A percentile compares a stretch with the other conserved stretches of the same genome.
These are phyloP conservation scores for Daldinia eschscholtzii DNA, from an alignment of 2,329 filamentous ascomycete genomes.

Conservation along the genomic window DNA sequence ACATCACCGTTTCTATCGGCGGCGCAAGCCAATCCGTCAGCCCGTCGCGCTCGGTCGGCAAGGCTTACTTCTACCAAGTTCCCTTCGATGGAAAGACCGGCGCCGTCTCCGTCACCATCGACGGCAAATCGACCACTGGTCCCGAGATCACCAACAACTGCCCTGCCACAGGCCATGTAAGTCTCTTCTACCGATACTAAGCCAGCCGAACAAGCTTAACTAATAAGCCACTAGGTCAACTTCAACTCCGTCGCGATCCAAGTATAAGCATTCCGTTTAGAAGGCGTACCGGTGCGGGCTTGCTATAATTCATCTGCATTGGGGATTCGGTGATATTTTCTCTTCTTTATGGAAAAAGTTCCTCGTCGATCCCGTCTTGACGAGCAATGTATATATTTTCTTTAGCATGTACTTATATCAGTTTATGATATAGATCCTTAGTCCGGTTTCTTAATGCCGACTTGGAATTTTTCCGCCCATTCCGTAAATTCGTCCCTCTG, in stretches of 20 bases:
- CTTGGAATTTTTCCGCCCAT: constrained; percentile 75
- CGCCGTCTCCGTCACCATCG: constrained; percentile 55
- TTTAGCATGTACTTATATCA: constrained; percentile 3
- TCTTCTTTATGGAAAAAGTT: constrained; percentile 1
- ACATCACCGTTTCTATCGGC: constrained; percentile 57
- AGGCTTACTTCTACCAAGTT: constrained; percentile 55
- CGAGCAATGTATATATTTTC: constrained; percentile 18
- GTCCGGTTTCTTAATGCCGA: constrained; percentile 63
- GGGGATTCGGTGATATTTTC: not conserved
- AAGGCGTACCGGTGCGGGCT: not conserved
- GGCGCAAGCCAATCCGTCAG: constrained; percentile 50
- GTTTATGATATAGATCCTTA: constrained; percentile 31
- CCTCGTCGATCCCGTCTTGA: constrained; percentile 1
- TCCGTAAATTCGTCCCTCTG: constrained; percentile 80
- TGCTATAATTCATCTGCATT: not conserved
- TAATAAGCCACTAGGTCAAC: constrained; percentile 48
- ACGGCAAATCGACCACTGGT: constrained; percentile 55
- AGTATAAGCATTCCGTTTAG: constrained; percentile 41
- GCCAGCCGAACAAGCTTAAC: not conserved
- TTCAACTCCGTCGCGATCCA: constrained; percentile 55
- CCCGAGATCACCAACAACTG: constrained; percentile 54
- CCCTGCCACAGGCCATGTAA: constrained; percentile 49
- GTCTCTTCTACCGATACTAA: constrained; percentile 21
- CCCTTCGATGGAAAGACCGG: constrained; percentile 56
- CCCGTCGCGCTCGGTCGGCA: constrained; percentile 48